Evolutionary conservation across 345 rosid species (phyloP), one percentile per base, ranked within the genome.

Genomic region (Citrus australasica): DNA sequence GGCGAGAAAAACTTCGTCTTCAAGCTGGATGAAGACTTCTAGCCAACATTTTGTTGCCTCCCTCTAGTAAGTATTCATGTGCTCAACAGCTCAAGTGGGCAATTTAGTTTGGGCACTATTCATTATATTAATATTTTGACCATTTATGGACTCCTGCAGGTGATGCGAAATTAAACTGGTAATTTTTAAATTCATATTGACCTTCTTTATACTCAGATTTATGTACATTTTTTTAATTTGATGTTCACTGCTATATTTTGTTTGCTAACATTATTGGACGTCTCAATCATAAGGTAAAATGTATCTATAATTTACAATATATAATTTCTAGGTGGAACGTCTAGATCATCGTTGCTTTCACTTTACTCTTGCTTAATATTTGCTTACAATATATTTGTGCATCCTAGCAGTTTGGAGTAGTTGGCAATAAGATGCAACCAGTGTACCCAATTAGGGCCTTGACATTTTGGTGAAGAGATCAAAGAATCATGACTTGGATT

Each of bases 21-120:
- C 87, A 92, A 87, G 77, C 82, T 85, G 67, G 98, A 93, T 9
- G 94, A 92, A 71, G 96, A 95, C 81, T 95, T 92, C 70, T 90
- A 76, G 69, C n/a, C 75, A 79, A 37, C 55, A 32, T 63, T 66
- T 65, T 65, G 78, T 65, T 76, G 64, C 51, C 71, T 48, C 14
- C 64, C 64, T 76, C 72, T 13, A 33, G 63, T 30, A 28, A 38
- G 21, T 25, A 13, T 11, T 67, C 4, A 25, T n/a, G 7, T 74
- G 35, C 28, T 24, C 28, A 28, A 28, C 28, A 28, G 28, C 28
- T 28, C 51, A 63, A 60, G 53, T 7, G 37, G 33, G 81, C 68
- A 58, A 63, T 64, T 40, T 73, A 65, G 8, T 67, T 76, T 80
- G 37, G 72, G 5, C 58, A 25, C 61, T 28, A 63, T 61, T 19